Conservation (phyloP, 2,329 filamentous ascomycete genomes). For the Diaporthe sp. region DNA sequence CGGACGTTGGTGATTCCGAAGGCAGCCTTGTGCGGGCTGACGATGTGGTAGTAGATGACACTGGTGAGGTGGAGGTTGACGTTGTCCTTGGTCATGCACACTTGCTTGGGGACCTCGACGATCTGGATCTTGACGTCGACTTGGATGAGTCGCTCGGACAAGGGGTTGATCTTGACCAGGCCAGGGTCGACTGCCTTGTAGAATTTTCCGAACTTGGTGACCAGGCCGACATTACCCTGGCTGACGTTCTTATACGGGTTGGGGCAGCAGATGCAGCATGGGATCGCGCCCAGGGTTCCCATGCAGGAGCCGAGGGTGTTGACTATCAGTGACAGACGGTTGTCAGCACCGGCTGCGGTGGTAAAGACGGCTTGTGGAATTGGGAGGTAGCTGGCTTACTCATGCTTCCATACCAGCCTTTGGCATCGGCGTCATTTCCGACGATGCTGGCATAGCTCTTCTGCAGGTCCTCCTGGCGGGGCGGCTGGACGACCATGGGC, state of each 20-base stretch:
- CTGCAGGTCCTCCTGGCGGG: conserved; percentile 86
- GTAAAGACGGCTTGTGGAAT: neutral
- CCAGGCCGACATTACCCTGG: conserved; percentile 94
- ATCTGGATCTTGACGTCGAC: conserved; percentile 99
- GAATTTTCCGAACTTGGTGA: conserved; percentile 96
- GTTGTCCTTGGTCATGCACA: conserved; percentile 99
- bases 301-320: conserved; percentile 80
- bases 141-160: conserved; percentile 89
- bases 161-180: conserved; percentile 96
- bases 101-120: conserved; percentile 94
- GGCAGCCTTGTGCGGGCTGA: conserved; percentile 93
- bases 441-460: conserved; percentile 79
- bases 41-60: conserved; percentile 99
- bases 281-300: conserved; percentile 86
- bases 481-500: conserved; percentile 81
- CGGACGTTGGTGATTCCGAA: conserved; percentile 96
- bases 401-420: conserved; percentile 93
- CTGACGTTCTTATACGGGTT: conserved; percentile 95
- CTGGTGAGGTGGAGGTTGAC: conserved; percentile 93
- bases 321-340: conserved; percentile 58
- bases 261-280: conserved; percentile 91
- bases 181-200: conserved; percentile 96
- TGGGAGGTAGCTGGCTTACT: conserved; percentile 66
- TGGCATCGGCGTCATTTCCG: conserved; percentile 75
- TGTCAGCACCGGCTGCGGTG: neutral